Evolutionary conservation across 371 early-diverging fungal genomes (phyloP).

Genomic region (Batrachochytrium dendrobatidis): DNA sequence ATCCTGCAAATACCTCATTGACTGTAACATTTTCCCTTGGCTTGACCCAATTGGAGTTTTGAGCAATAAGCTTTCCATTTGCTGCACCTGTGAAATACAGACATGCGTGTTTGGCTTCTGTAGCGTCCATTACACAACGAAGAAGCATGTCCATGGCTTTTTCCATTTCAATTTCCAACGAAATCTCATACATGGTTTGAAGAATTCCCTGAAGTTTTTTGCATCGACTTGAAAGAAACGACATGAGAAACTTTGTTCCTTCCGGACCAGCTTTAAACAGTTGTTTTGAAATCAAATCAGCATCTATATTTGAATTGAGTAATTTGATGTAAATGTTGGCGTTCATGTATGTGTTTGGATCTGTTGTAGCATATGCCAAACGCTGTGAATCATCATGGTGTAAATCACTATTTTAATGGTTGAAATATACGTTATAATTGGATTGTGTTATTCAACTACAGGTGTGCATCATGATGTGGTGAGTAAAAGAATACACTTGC

Average conservation of each 20-base stretch:
- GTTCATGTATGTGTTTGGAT: conserved; percentile 26
- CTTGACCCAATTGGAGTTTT: conserved; percentile 19
- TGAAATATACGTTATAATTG: no score
- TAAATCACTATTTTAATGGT: conserved; percentile 33
- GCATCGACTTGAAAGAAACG: conserved; percentile 20
- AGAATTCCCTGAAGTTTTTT: conserved; percentile 26
- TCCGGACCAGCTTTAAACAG: conserved; percentile 13
- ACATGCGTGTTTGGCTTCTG: conserved; percentile 20
- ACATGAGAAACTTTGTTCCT: conserved; percentile 12
- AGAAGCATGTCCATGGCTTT: conserved; percentile 17
- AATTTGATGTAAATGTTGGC: conserved; percentile 37
- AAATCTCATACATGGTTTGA: conserved; percentile 11
- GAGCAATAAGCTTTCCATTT: conserved; percentile 15
- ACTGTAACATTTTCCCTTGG: neutral
- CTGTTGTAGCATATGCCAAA: conserved; percentile 32
- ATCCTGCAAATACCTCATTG: conserved; percentile 5
- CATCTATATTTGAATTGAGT: conserved; percentile 23
- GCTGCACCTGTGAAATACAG: conserved; percentile 26
- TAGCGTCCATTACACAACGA: conserved; percentile 12
- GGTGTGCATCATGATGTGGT: no score
- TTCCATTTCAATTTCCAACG: conserved; percentile 14
- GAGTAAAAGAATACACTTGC: no score
- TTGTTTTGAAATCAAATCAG: conserved; percentile 22
- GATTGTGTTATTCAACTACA: no score
- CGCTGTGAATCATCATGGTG: conserved; percentile 28